A percentile compares a stretch with the other conserved stretches of the same genome.
phyloP scores from a whole-genome alignment of 305 asterid genomes.

The Solanum hybrid region DNA sequence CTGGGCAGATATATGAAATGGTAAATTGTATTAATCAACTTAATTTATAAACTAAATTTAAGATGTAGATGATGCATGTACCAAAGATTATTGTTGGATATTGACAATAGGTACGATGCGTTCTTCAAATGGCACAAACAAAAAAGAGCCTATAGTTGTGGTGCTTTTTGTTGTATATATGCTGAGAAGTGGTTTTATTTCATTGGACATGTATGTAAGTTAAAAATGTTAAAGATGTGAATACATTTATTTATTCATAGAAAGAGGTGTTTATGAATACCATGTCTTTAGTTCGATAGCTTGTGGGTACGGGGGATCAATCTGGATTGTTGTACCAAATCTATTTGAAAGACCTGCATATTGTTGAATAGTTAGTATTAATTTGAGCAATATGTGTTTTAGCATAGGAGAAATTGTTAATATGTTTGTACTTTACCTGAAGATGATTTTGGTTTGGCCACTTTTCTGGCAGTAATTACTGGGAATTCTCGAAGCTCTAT shows the following conservation, averaged over 20 bases:
- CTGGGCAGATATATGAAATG: too few relatives aligned
- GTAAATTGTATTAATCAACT: neutral
- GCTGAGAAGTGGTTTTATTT: neutral
- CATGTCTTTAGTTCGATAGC: neutral
- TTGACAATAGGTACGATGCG: neutral
- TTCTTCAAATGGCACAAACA: neutral
- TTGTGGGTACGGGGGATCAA: neutral
- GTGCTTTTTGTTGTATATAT: neutral
- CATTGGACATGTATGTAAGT: neutral
- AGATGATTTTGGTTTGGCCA: neutral
- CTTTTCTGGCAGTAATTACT: neutral
- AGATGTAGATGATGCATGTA: neutral
- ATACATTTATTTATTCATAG: too few relatives aligned
- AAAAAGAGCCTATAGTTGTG: neutral
- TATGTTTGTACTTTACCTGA: neutral
- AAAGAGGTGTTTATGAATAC: neutral
- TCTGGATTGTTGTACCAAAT: neutral
- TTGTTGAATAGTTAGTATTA: neutral
- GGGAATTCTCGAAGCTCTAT: neutral
- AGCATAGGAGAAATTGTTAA: neutral
- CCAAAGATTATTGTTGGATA: neutral
- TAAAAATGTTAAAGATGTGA: neutral
- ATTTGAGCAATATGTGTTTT: neutral
- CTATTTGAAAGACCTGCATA: neutral
- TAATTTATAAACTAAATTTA: too few relatives aligned